Conservation (phyloP, 306 rosid genomes). For the Chamaecrista fasciculata region DNA sequence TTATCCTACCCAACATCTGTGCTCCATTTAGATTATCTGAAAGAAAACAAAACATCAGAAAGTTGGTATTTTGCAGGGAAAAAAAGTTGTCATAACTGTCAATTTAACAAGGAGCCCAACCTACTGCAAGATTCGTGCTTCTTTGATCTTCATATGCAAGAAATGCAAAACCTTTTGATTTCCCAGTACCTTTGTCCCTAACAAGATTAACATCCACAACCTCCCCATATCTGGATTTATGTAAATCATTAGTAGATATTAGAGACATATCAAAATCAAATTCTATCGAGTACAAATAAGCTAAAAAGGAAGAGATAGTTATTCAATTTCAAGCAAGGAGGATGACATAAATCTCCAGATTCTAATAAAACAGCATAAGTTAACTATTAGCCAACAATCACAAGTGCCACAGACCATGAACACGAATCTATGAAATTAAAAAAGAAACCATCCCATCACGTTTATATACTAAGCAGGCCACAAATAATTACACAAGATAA, state of each 20-base stretch:
- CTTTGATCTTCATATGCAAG: constrained; percentile 91
- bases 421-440: background rate
- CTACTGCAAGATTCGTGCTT: constrained; percentile 89
- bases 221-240: constrained; percentile 67
- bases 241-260: background rate
- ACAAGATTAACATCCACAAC: constrained; percentile 89
- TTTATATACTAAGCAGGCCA: background rate
- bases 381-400: background rate
- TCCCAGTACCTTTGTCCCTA: constrained; percentile 86
- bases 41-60: background rate
- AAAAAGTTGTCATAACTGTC: background rate
- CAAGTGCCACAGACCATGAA: background rate
- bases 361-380: background rate
- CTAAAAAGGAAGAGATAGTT: background rate
- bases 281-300: background rate
- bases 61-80: background rate
- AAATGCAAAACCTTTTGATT: constrained; percentile 88
- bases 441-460: background rate
- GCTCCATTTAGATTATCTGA: constrained; percentile 92
- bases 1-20: constrained; percentile 67
- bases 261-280: background rate
- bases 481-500: background rate
- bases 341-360: background rate
- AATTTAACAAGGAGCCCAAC: constrained; percentile 37
- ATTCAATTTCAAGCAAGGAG: too few relatives aligned